A percentile compares a stretch with the other conserved stretches of the same genome.
Evolutionary conservation across 1,284 basidiomycete species (phyloP).

Genomic region (Volvariella surrecta): DNA sequence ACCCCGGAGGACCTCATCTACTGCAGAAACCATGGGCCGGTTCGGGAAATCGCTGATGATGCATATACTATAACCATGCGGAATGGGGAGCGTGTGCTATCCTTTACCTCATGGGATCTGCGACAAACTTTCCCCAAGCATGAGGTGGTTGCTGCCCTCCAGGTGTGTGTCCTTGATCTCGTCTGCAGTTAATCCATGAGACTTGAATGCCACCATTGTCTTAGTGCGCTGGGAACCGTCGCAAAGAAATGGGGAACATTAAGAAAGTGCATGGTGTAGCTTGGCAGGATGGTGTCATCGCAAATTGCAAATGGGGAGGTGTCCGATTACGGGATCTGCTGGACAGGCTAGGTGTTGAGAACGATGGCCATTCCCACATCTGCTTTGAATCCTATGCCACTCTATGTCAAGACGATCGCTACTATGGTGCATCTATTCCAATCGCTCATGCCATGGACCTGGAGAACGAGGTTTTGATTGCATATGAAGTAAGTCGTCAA

Average conservation of each 20-base stretch:
- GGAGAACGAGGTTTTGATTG: slow-evolving; percentile 48
- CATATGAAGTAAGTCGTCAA: slow-evolving; percentile 40
- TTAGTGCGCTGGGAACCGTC: slow-evolving; percentile 62
- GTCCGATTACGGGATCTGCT: slow-evolving; percentile 47
- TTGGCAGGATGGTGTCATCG: slow-evolving; percentile 56
- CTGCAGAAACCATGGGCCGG: slow-evolving; percentile 52
- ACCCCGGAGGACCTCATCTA: slow-evolving; percentile 55
- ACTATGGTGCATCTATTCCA: slow-evolving; percentile 55
- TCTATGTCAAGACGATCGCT: slow-evolving; percentile 49
- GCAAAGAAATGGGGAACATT: slow-evolving; percentile 54
- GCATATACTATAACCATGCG: slow-evolving; percentile 34
- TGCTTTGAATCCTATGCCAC: slow-evolving; percentile 58
- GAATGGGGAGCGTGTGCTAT: slow-evolving; percentile 22
- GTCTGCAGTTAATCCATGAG: not conserved
- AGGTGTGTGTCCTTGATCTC: slow-evolving; percentile 30
- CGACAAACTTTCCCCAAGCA: slow-evolving; percentile 31
- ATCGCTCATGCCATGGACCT: slow-evolving; percentile 37
- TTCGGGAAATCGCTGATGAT: slow-evolving; percentile 40
- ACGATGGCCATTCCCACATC: slow-evolving; percentile 33
- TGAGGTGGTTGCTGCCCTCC: slow-evolving; percentile 46
- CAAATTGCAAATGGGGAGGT: slow-evolving; percentile 56
- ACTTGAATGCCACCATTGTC: slow-evolving; percentile 5
- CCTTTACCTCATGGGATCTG: slow-evolving; percentile 32
- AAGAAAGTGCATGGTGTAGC: slow-evolving; percentile 46
- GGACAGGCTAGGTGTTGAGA: slow-evolving; percentile 28